Evolutionary conservation across 768 basidiomycete genomes (phyloP).

Genomic region (Plicaturopsis crispa): DNA sequence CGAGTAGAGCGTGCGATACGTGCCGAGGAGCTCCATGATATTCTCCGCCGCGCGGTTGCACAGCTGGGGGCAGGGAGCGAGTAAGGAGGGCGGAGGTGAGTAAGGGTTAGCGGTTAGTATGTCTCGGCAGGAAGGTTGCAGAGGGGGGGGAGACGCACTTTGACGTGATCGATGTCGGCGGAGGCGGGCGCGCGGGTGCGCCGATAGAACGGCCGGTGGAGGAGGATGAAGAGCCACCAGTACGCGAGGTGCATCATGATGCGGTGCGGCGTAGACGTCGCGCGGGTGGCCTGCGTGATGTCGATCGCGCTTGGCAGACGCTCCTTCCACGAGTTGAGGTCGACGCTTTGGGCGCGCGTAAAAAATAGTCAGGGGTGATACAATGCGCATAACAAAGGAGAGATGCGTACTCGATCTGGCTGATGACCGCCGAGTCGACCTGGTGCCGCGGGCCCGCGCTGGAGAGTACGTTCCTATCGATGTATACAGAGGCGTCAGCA

Average conservation of each 20-base stretch:
- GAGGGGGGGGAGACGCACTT: constrained; percentile 23
- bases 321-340: constrained; percentile 42
- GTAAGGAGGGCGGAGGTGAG: constrained; percentile 11
- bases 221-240: constrained; percentile 53
- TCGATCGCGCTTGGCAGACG: constrained; percentile 38
- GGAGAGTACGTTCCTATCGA: constrained; percentile 34
- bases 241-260: constrained; percentile 47
- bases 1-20: constrained; percentile 44
- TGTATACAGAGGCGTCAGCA: not conserved
- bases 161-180: constrained; percentile 40
- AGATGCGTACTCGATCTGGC: constrained; percentile 44
- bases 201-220: constrained; percentile 44
- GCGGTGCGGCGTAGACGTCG: constrained; percentile 43
- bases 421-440: constrained; percentile 39
- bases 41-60: constrained; percentile 49
- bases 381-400: constrained; percentile 6
- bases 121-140: not conserved
- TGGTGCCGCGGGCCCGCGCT: constrained; percentile 29
- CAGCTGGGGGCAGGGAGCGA: constrained; percentile 24
- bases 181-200: constrained; percentile 23
- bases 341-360: constrained; percentile 21
- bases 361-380: constrained; percentile 18
- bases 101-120: not conserved
- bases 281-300: constrained; percentile 37
- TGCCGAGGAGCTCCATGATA: constrained; percentile 43